phyloP scores from a whole-genome alignment of 805 yeast genomes.

The Naumovozyma castellii region DNA sequence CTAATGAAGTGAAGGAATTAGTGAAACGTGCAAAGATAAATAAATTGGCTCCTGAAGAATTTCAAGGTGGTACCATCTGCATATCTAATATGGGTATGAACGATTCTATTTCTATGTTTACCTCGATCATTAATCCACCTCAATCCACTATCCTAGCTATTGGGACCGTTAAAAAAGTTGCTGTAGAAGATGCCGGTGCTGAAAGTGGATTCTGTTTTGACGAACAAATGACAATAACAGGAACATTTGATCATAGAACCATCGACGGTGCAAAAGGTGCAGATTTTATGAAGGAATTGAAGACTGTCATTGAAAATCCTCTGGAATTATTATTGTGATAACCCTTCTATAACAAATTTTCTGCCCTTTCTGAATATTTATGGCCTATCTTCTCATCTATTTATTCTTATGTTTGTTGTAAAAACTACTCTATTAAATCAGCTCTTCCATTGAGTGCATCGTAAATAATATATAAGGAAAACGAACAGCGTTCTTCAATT shows the following conservation, averaged over 20 bases:
- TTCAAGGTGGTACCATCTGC: slow-evolving; percentile 98
- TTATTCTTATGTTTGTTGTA: neutral
- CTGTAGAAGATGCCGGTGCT: slow-evolving; percentile 83
- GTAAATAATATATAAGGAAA: too few relatives aligned
- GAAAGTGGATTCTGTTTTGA: slow-evolving; percentile 90
- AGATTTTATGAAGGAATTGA: slow-evolving; percentile 89
- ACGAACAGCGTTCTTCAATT: too few relatives aligned
- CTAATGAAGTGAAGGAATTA: slow-evolving; percentile 76
- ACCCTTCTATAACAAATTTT: neutral
- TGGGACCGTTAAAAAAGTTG: slow-evolving; percentile 86
- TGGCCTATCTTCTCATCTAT: neutral
- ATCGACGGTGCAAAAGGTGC: slow-evolving; percentile 98
- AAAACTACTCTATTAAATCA: neutral
- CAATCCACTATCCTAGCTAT: slow-evolving; percentile 90
- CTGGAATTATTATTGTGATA: slow-evolving; percentile 77
- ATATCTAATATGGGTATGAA: slow-evolving; percentile 99
- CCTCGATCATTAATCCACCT: slow-evolving; percentile 97
- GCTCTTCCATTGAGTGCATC: too few relatives aligned
- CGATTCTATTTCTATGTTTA: slow-evolving; percentile 82
- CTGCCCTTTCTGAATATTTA: neutral
- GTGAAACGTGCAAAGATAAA: slow-evolving; percentile 94
- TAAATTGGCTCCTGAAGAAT: slow-evolving; percentile 91
- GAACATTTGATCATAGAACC: slow-evolving; percentile 95
- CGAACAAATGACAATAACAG: slow-evolving; percentile 84
- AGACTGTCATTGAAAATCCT: slow-evolving; percentile 90